A percentile compares a stretch with the other conserved stretches of the same genome.
Conservation (phyloP, 257 asterid genomes). For the Phtheirospermum japonicum region DNA sequence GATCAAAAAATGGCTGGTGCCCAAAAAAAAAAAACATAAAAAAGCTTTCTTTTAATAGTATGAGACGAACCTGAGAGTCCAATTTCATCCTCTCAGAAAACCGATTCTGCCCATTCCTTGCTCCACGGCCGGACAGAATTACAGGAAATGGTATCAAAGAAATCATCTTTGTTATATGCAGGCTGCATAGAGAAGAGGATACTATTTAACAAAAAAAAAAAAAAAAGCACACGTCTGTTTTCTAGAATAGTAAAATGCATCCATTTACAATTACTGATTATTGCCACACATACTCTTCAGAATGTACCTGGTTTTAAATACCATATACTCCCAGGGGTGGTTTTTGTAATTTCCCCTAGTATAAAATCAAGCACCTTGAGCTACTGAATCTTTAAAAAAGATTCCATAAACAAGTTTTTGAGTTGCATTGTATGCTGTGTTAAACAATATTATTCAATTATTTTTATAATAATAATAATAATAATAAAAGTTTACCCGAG, state of each 20-base stretch:
- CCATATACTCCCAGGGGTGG: too few relatives aligned
- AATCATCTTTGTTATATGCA: slow-evolving; percentile 74
- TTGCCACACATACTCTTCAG: slow-evolving; percentile 4
- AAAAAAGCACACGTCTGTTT: background rate
- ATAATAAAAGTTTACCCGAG: too few relatives aligned
- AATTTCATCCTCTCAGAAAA: slow-evolving; percentile 45
- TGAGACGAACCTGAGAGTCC: slow-evolving; percentile 53
- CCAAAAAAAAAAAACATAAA: background rate
- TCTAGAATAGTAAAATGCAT: background rate
- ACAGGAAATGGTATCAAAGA: slow-evolving; percentile 74
- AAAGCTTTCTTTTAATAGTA: background rate
- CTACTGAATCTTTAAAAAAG: too few relatives aligned
- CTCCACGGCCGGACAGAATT: slow-evolving; percentile 51
- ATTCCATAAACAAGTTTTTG: too few relatives aligned
- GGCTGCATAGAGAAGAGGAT: slow-evolving; percentile 46
- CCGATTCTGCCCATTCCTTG: slow-evolving; percentile 49
- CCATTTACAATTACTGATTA: background rate
- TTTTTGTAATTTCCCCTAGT: too few relatives aligned
- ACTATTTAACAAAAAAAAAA: slow-evolving; percentile 8
- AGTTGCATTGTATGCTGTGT: too few relatives aligned
- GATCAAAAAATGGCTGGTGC: background rate
- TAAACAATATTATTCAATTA: too few relatives aligned
- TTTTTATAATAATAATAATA: too few relatives aligned
- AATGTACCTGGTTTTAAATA: slow-evolving; percentile 55
- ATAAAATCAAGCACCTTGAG: too few relatives aligned